phyloP scores from a whole-genome alignment of 192 early-diverging fungal species.

The Coemansia sp. region DNA sequence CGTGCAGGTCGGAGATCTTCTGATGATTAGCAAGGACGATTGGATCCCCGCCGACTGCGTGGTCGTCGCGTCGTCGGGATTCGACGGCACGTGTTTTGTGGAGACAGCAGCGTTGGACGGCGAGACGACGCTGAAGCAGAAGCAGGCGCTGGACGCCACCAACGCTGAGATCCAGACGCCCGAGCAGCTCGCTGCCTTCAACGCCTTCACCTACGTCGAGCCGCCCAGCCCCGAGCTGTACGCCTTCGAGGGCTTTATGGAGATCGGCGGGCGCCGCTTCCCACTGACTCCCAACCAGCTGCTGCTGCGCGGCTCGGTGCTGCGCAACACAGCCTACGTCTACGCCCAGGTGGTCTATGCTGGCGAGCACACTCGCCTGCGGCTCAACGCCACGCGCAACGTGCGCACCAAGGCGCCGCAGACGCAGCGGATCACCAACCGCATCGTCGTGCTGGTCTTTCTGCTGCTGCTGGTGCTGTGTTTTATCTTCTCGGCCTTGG shows the following conservation, averaged over 20 bases:
- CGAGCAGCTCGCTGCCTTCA: constrained; percentile 52
- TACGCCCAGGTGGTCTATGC: constrained; percentile 78
- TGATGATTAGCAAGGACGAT: constrained; percentile 76
- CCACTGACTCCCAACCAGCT: constrained; percentile 81
- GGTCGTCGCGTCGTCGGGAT: constrained; percentile 68
- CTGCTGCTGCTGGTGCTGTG: constrained; percentile 61
- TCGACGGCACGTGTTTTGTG: constrained; percentile 80
- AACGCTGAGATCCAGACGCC: constrained; percentile 55
- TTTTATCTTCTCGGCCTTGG: constrained; percentile 57
- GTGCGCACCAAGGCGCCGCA: constrained; percentile 74
- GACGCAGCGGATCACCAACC: constrained; percentile 78
- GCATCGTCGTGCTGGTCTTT: constrained; percentile 74
- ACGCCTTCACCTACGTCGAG: constrained; percentile 66
- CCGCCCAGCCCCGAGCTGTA: constrained; percentile 79
- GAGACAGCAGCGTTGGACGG: constrained; percentile 89
- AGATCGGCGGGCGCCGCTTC: constrained; percentile 59
- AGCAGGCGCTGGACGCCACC: constrained; percentile 68
- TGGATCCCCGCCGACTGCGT: constrained; percentile 83
- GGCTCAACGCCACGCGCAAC: constrained; percentile 71
- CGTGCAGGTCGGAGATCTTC: constrained; percentile 77
- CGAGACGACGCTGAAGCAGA: constrained; percentile 88
- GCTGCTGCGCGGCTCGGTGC: constrained; percentile 80
- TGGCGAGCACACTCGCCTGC: constrained; percentile 71
- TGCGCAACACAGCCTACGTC: constrained; percentile 81
- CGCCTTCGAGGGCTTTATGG: constrained; percentile 81